Conservation (phyloP, 2,329 filamentous ascomycete genomes). For the Scytalidium sp. region DNA sequence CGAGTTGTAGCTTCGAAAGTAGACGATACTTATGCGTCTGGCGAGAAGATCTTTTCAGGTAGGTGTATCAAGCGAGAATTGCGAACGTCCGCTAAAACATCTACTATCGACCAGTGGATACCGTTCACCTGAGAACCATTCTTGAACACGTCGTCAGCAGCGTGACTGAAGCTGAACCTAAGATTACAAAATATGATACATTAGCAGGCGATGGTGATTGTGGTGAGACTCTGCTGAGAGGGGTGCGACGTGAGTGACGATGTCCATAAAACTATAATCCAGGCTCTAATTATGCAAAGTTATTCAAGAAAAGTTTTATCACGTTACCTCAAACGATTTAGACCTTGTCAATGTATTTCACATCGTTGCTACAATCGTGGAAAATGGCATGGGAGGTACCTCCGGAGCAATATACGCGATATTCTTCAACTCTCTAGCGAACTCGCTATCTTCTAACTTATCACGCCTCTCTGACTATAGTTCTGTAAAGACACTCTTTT, state of each 20-base stretch:
- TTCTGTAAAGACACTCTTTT: too few relatives aligned
- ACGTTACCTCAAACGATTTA: too few relatives aligned
- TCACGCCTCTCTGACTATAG: too few relatives aligned
- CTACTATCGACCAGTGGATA: constrained; percentile 14
- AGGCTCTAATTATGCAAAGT: too few relatives aligned
- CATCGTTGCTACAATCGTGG: constrained; percentile 11
- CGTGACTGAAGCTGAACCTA: constrained; percentile 28
- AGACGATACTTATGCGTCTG: not conserved
- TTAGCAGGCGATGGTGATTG: constrained; percentile 33
- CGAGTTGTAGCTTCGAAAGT: too few relatives aligned
- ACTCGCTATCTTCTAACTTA: too few relatives aligned
- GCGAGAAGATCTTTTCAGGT: not conserved
- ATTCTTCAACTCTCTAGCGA: constrained; percentile 55
- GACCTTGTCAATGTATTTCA: too few relatives aligned
- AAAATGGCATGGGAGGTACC: constrained; percentile 34
- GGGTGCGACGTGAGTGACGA: too few relatives aligned
- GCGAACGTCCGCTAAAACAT: too few relatives aligned
- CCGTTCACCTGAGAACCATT: constrained; percentile 12
- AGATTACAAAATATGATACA: constrained; percentile 31
- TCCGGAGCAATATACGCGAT: constrained; percentile 25
- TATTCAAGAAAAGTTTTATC: not conserved
- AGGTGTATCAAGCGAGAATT: not conserved
- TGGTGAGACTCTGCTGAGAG: constrained; percentile 16
- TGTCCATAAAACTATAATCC: too few relatives aligned
- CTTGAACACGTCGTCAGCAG: constrained; percentile 22